Conservation (phyloP, 2,329 filamentous ascomycete genomes). For the Diaporthe longicolla region DNA sequence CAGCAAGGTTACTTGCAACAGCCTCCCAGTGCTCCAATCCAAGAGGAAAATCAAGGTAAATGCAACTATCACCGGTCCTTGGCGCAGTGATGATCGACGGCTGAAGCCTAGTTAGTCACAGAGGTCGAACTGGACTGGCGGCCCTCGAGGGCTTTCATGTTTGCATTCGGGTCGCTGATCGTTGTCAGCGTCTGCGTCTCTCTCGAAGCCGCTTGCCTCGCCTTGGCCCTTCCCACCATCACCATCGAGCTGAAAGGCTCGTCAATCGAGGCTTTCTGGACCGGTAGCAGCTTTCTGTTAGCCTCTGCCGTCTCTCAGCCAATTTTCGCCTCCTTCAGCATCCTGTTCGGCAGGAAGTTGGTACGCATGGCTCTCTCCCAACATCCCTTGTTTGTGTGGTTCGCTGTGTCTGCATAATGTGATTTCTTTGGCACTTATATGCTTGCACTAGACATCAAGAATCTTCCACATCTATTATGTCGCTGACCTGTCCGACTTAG, state of each 20-base stretch:
- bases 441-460: neutral
- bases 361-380: neutral
- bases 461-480: neutral
- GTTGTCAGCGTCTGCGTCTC: slow-evolving; percentile 25
- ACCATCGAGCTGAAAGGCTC: slow-evolving; percentile 10
- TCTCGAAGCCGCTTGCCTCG: slow-evolving; percentile 19
- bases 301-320: slow-evolving; percentile 23
- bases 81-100: neutral
- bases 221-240: slow-evolving; percentile 21
- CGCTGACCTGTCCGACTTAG: neutral
- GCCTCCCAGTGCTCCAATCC: neutral
- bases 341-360: slow-evolving; percentile 14
- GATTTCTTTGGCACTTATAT: too few relatives aligned
- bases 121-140: neutral
- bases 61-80: neutral
- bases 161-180: slow-evolving; percentile 19
- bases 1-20: slow-evolving; percentile 1
- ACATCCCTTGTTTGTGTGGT: rapidly evolving
- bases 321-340: slow-evolving; percentile 21
- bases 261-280: slow-evolving; percentile 11
- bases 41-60: slow-evolving; percentile 15
- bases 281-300: slow-evolving; percentile 16
- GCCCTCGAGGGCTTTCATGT: slow-evolving; percentile 7
- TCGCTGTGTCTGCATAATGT: neutral
- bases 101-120: neutral